phyloP scores from a whole-genome alignment of 192 early-diverging fungal genomes.

The Geranomyces michiganensis region DNA sequence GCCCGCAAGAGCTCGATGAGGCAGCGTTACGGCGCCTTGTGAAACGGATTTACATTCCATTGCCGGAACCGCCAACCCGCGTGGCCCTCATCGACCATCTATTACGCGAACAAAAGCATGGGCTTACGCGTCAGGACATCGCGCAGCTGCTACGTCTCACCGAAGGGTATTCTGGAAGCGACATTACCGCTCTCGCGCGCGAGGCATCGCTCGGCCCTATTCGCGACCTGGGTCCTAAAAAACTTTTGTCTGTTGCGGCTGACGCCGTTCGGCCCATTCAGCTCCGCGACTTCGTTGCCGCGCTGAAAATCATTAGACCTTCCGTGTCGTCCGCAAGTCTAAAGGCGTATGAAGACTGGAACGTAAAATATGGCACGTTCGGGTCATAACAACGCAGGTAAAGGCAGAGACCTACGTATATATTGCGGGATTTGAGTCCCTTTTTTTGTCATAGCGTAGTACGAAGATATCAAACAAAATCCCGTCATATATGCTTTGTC shows the following conservation, averaged over 20 bases:
- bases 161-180: slow-evolving; percentile 57
- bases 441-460: too few relatives aligned
- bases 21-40: slow-evolving; percentile 54
- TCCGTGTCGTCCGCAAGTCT: slow-evolving; percentile 43
- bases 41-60: slow-evolving; percentile 62
- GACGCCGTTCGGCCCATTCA: slow-evolving; percentile 48
- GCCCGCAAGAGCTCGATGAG: slow-evolving; percentile 61
- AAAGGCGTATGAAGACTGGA: slow-evolving; percentile 49
- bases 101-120: slow-evolving; percentile 41
- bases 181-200: slow-evolving; percentile 56
- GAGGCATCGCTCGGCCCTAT: slow-evolving; percentile 60
- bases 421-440: too few relatives aligned
- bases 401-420: too few relatives aligned
- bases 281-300: slow-evolving; percentile 42
- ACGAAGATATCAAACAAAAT: too few relatives aligned
- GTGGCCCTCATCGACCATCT: slow-evolving; percentile 42
- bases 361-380: slow-evolving; percentile 45
- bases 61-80: slow-evolving; percentile 55
- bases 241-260: slow-evolving; percentile 38
- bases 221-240: slow-evolving; percentile 44
- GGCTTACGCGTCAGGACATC: slow-evolving; percentile 38
- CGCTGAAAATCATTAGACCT: slow-evolving; percentile 45
- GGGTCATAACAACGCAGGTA: slow-evolving; percentile 3
- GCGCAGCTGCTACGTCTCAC: slow-evolving; percentile 35
- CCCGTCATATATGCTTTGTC: too few relatives aligned